Evolutionary conservation across 768 basidiomycete genomes (phyloP).

Genomic region (Macrocybe gigantea): DNA sequence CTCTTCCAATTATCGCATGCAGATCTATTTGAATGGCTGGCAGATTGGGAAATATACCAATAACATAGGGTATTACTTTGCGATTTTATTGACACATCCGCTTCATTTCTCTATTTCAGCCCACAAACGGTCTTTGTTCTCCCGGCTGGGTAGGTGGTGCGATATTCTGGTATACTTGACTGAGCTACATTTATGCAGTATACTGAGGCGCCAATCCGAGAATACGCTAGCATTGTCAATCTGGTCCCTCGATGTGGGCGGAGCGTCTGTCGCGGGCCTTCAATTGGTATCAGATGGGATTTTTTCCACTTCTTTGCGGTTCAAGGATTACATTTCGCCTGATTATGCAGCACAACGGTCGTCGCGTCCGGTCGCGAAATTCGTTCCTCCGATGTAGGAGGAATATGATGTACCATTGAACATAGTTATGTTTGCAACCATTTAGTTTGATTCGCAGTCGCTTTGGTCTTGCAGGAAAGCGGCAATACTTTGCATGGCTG

Average conservation of each 20-base stretch:
- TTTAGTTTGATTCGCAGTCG: constrained; percentile 37
- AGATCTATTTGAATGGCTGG: constrained; percentile 49
- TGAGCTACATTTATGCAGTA: constrained; percentile 18
- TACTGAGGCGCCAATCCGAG: constrained; percentile 32
- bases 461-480: constrained; percentile 72
- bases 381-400: constrained; percentile 26
- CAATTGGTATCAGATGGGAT: constrained; percentile 38
- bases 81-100: too few species aligned
- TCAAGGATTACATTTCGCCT: constrained; percentile 35
- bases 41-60: constrained; percentile 50
- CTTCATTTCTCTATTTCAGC: constrained; percentile 7
- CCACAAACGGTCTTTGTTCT: constrained; percentile 46
- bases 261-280: constrained; percentile 36
- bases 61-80: constrained; percentile 34
- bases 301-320: constrained; percentile 32
- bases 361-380: constrained; percentile 21
- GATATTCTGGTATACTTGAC: background rate
- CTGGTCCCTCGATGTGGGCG: constrained; percentile 40
- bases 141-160: constrained; percentile 35
- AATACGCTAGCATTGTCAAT: constrained; percentile 44
- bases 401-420: background rate
- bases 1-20: constrained; percentile 41
- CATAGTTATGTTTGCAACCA: background rate
- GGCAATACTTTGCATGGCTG: constrained; percentile 49
- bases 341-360: constrained; percentile 32